phyloP scores from a whole-genome alignment of 2,329 filamentous ascomycete genomes.

The Lachnellula hyalina region DNA sequence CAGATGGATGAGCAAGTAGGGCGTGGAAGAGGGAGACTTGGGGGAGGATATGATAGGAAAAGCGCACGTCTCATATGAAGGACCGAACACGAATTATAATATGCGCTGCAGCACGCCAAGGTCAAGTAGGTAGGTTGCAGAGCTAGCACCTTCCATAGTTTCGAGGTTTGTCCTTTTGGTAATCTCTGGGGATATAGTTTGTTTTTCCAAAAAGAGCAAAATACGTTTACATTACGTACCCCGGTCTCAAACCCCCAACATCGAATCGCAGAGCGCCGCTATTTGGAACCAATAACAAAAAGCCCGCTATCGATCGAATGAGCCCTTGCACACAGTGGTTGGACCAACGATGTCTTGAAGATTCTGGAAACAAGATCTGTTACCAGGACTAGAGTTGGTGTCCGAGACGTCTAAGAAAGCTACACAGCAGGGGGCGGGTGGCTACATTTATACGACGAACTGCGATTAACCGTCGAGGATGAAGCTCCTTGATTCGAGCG shows the following conservation, averaged over 20 bases:
- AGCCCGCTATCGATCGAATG: conserved; percentile 4
- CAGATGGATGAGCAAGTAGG: conserved; percentile 15
- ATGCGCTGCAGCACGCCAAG: conserved; percentile 20
- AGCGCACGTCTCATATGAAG: conserved; percentile 10
- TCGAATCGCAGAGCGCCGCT: neutral
- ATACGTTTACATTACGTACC: conserved; percentile 6
- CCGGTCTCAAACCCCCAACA: conserved; percentile 4
- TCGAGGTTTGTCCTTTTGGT: neutral
- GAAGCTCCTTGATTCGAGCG: conserved; percentile 25
- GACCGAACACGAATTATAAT: conserved; percentile 16
- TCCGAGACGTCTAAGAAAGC: conserved; percentile 22
- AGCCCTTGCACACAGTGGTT: conserved; percentile 12
- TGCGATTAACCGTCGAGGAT: conserved; percentile 10
- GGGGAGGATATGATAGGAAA: conserved; percentile 14
- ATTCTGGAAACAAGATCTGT: conserved; percentile 11
- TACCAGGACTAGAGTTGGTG: conserved; percentile 16
- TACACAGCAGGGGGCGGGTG: conserved; percentile 27
- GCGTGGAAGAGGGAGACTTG: conserved; percentile 19
- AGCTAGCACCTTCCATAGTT: conserved; percentile 7
- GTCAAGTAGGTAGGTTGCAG: conserved; percentile 9
- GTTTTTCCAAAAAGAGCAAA: conserved; percentile 20
- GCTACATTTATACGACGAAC: conserved; percentile 25
- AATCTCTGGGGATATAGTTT: conserved; percentile 11
- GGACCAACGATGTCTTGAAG: conserved; percentile 11
- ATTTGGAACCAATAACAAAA: conserved; percentile 8